Evolutionary conservation across 768 basidiomycete genomes (phyloP).

Genomic region (Amanita inopinata): DNA sequence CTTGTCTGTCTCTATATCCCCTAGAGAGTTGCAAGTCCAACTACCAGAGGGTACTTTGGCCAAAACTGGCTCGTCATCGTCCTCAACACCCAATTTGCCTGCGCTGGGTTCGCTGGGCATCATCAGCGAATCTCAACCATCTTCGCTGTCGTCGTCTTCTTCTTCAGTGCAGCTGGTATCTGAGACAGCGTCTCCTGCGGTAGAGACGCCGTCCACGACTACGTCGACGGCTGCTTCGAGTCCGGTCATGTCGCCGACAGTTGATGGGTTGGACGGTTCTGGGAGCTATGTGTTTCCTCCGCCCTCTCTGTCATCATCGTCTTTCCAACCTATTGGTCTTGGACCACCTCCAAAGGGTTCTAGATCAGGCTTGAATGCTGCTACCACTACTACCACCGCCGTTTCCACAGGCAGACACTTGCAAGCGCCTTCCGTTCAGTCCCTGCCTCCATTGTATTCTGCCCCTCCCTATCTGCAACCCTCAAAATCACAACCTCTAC

Average conservation of each 20-base stretch:
- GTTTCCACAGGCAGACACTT: neutral
- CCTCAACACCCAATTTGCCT: too few species aligned
- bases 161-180: too few species aligned
- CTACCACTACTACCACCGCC: neutral
- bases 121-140: neutral
- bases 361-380: neutral
- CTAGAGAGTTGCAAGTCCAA: constrained; percentile 33
- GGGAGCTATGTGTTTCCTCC: too few species aligned
- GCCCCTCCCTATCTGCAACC: neutral
- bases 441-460: constrained; percentile 5
- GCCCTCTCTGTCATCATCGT: neutral
- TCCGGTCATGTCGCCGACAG: neutral
- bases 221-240: constrained; percentile 2
- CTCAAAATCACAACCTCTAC: neutral
- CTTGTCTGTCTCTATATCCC: constrained; percentile 53
- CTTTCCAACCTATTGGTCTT: neutral
- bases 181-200: neutral
- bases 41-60: constrained; percentile 21
- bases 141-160: neutral
- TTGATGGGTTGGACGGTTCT: too few species aligned
- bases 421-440: neutral
- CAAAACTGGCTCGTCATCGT: too few species aligned
- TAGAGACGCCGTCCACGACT: neutral
- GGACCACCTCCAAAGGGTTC: neutral
- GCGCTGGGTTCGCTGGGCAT: constrained; percentile 20